phyloP scores from a whole-genome alignment of 306 rosid species.

The Acmispon strigosus region DNA sequence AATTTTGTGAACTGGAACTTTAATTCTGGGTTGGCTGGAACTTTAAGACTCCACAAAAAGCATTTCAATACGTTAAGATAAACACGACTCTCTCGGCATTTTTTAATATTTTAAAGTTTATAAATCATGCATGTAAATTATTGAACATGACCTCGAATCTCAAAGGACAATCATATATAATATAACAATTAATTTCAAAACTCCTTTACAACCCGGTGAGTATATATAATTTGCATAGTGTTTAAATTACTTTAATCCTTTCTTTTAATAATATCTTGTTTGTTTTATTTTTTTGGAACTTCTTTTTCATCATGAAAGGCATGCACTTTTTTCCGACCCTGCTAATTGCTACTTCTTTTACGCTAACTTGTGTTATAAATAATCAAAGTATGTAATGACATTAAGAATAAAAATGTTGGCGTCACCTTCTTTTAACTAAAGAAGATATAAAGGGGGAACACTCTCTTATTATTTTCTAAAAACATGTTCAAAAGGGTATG shows the following conservation, averaged over 20 bases:
- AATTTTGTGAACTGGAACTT: slow-evolving; percentile 11
- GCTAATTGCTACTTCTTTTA: neutral
- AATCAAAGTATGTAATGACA: neutral
- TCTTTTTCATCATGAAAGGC: neutral
- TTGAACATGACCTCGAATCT: slow-evolving; percentile 10
- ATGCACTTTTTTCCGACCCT: neutral
- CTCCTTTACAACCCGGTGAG: neutral
- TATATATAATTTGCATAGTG: neutral
- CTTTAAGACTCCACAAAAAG: neutral
- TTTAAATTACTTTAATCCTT: neutral
- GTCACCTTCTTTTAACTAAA: neutral
- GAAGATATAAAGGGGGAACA: too few species aligned
- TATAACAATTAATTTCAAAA: neutral
- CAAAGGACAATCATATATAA: neutral
- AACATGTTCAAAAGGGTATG: too few species aligned
- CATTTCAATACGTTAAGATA: neutral
- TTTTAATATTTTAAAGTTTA: neutral
- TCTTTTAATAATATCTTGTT: neutral
- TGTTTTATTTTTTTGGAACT: neutral
- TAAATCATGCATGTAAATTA: neutral
- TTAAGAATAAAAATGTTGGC: neutral
- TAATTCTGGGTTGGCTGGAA: neutral
- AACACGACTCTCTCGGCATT: neutral
- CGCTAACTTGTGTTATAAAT: neutral
- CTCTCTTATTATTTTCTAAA: too few species aligned